Evolutionary conservation across 139 green algal genomes (phyloP), one percentile per base, ranked within the genome.

Genomic region (Volvox africanus): DNA sequence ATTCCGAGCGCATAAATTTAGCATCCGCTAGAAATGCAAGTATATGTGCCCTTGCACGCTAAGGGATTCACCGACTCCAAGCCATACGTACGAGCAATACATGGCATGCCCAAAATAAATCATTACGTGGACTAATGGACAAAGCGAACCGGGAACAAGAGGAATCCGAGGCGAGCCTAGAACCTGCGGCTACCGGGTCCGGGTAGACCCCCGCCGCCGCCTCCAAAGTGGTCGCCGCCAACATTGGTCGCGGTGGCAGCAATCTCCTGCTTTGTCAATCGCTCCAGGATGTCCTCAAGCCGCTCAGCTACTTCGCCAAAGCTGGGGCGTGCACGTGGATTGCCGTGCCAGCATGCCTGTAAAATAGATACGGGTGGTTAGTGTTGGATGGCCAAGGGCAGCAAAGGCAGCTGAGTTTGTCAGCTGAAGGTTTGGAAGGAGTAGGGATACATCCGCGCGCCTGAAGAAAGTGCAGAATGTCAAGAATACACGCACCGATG

Each of bases 311-410:
- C 95, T 67, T 96, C 88, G 28, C 80, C 88, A 81, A 96, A 97
- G 44, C 75, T 92, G 55, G 95, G 95, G 12, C 95, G 94, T 35
- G 71, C 35, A 22, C 65, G 69, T 3, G 93, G 93, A 21, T 81
- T 81, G 36, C 28, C 55, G 35, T 92, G 83, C 95, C 95, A 97
- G 94, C 95, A 97, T 67, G 93, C 83, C 92, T 97, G 36, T 37
- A 12, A 22, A 32, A 33, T 30, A 33, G n/a, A n/a, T n/a, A n/a
- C n/a, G 20, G 61, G 55, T 36, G 13, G 26, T 26, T 37, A 17
- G 79, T 55, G 44, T 55, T 55, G 44, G 44, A 55, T 55, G 44
- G 44, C 9, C 44, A 55, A 9, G 44, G 44, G 44, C 5, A 55
- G 5, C 5, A 55, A 5, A 14, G 44, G 44, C 44, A 55, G 5